Evolutionary conservation across 2,329 filamentous ascomycete species (phyloP).

Genomic region (Aspergillus uvarum): DNA sequence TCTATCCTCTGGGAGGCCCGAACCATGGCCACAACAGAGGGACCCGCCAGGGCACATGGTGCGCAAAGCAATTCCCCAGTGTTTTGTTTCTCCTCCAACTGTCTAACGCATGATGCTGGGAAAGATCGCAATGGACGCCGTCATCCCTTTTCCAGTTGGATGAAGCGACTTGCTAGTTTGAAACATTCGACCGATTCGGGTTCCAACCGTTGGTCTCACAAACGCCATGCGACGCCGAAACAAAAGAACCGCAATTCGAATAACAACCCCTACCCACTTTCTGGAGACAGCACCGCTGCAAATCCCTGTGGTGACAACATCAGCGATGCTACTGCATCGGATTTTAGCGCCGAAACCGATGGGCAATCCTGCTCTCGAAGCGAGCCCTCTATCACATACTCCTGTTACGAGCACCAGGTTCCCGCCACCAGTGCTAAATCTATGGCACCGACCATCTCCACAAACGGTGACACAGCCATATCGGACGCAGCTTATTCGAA

Average conservation of each 20-base stretch:
- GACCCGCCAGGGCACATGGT: constrained; percentile 48
- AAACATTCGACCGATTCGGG: constrained; percentile 66
- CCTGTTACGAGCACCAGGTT: constrained; percentile 59
- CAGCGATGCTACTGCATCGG: constrained; percentile 46
- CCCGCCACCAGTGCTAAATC: constrained; percentile 68
- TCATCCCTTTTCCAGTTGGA: constrained; percentile 86
- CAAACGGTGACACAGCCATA: constrained; percentile 71
- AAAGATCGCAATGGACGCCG: constrained; percentile 72
- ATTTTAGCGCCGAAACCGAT: constrained; percentile 53
- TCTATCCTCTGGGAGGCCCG: constrained; percentile 10
- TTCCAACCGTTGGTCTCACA: constrained; percentile 40
- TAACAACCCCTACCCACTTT: constrained; percentile 92
- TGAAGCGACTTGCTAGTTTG: constrained; percentile 88
- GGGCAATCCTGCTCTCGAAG: constrained; percentile 55
- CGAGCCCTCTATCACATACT: constrained; percentile 61
- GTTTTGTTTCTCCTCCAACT: not conserved
- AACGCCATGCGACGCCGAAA: constrained; percentile 35
- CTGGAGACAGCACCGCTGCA: constrained; percentile 55
- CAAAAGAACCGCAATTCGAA: constrained; percentile 62
- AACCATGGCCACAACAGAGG: constrained; percentile 35
- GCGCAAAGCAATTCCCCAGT: constrained; percentile 19
- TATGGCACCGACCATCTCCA: constrained; percentile 76
- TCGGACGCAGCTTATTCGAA: constrained; percentile 78
- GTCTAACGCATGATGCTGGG: constrained; percentile 18
- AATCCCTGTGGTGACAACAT: constrained; percentile 42